Conservation (phyloP, 805 yeast species). For the Kodamaea laetipori region DNA sequence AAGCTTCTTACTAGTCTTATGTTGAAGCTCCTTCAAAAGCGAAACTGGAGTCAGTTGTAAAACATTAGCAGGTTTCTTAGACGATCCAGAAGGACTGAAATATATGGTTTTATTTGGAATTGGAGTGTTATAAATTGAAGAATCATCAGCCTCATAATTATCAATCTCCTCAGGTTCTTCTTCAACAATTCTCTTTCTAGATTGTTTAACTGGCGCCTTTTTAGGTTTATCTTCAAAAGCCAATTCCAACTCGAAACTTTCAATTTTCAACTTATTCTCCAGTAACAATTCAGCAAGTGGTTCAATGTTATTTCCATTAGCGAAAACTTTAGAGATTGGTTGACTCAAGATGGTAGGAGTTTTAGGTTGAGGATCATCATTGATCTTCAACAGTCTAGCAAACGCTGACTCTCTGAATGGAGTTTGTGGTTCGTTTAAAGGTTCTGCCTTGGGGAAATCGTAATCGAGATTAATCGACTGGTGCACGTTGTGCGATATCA, state of each 20-base stretch:
- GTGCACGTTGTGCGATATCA: slow-evolving; percentile 16
- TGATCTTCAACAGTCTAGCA: slow-evolving; percentile 21
- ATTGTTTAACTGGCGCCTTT: background rate
- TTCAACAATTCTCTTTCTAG: slow-evolving; percentile 5
- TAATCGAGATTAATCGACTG: slow-evolving; percentile 18
- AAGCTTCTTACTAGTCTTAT: slow-evolving; percentile 18
- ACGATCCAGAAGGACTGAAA: slow-evolving; percentile 30
- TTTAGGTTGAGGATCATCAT: slow-evolving; percentile 17
- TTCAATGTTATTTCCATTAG: slow-evolving; percentile 16
- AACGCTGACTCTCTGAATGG: slow-evolving; percentile 20
- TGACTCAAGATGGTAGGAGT: slow-evolving; percentile 9
- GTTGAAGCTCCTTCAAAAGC: slow-evolving; percentile 21
- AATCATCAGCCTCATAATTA: slow-evolving; percentile 12
- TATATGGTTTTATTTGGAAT: slow-evolving; percentile 29
- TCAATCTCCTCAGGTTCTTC: slow-evolving; percentile 10
- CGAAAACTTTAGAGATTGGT: slow-evolving; percentile 19
- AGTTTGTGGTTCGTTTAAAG: slow-evolving; percentile 9
- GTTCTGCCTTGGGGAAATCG: slow-evolving; percentile 6
- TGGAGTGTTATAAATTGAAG: slow-evolving; percentile 26
- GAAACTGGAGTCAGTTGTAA: slow-evolving; percentile 31
- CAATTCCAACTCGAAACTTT: slow-evolving; percentile 18
- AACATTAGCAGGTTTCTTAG: slow-evolving; percentile 16
- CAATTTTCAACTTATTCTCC: slow-evolving; percentile 20
- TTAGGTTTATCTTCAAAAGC: slow-evolving; percentile 17
- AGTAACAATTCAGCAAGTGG: slow-evolving; percentile 26